Percentiles rank a stretch among this genome's conserved stretches.
These are phyloP conservation scores for Pythium utonaiense DNA, from an alignment of 352 stramenopile genomes.

Conservation along the genomic window DNA sequence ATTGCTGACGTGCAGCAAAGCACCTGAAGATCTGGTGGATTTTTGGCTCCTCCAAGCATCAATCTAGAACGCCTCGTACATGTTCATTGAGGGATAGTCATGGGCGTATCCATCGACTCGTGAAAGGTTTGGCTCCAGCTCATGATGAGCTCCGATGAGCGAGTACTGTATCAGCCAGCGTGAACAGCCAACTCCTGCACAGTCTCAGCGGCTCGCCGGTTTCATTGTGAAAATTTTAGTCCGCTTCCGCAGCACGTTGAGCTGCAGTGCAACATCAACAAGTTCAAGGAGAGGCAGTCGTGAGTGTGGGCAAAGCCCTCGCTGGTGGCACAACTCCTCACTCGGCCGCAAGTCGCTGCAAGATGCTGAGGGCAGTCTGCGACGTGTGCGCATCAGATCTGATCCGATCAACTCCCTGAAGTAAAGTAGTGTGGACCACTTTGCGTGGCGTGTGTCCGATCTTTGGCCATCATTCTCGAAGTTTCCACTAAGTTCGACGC, in stretches of 20 bases:
- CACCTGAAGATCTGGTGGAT: background rate
- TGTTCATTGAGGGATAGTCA: background rate
- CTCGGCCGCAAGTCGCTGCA: too few relatives aligned
- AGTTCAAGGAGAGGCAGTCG: too few relatives aligned
- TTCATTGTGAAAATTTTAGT: too few relatives aligned
- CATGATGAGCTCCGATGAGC: too few relatives aligned
- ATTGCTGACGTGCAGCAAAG: conserved; percentile 1
- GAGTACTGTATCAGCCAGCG: too few relatives aligned
- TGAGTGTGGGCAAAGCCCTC: background rate
- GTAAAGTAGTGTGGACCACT: background rate
- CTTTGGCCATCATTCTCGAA: conserved; percentile 17
- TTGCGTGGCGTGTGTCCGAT: background rate
- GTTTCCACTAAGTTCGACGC: conserved; percentile 3
- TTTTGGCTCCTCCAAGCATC: background rate
- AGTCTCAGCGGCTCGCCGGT: too few relatives aligned
- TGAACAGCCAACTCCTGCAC: too few relatives aligned
- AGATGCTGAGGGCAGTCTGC: too few relatives aligned
- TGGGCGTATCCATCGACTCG: too few relatives aligned
- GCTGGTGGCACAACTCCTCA: background rate
- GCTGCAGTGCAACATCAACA: too few relatives aligned
- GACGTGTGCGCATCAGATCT: conserved; percentile 3
- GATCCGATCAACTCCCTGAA: background rate
- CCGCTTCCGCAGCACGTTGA: too few relatives aligned
- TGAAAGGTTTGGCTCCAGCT: too few relatives aligned
- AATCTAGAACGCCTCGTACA: background rate